Conservation (phyloP, 768 basidiomycete genomes). For the Glaciozyma martinii region DNA sequence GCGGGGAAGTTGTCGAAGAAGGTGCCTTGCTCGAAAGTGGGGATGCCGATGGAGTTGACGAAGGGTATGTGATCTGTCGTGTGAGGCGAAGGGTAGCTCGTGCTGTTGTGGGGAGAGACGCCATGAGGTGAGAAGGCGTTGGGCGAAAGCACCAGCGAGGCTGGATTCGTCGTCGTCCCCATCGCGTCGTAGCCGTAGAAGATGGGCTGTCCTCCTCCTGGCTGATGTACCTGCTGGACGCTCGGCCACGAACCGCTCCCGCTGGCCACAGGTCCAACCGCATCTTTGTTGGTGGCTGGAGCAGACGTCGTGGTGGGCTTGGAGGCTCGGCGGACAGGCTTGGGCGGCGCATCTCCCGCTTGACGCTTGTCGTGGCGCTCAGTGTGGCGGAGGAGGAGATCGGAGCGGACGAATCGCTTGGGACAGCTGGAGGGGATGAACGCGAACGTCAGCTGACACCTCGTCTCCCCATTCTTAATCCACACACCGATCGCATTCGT, state of each 20-base stretch:
- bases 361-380: slow-evolving; percentile 33
- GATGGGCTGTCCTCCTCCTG: not conserved
- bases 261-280: not conserved
- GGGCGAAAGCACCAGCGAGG: too few species aligned
- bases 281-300: not conserved
- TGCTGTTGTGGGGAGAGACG: too few species aligned
- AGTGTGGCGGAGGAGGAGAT: slow-evolving; percentile 31
- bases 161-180: not conserved
- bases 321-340: not conserved
- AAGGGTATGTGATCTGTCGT: not conserved
- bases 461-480: not conserved
- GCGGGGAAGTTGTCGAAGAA: not conserved
- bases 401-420: slow-evolving; percentile 27
- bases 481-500: slow-evolving; percentile 12
- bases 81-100: too few species aligned
- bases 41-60: slow-evolving; percentile 18
- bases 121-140: too few species aligned
- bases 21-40: not conserved
- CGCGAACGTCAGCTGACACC: not conserved
- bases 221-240: not conserved
- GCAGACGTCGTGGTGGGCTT: not conserved
- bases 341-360: not conserved
- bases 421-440: slow-evolving; percentile 14
- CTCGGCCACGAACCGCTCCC: not conserved
- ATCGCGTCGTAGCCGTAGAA: not conserved